Conservation (phyloP, 495 filamentous ascomycete species). For the Penicillium silybi region DNA sequence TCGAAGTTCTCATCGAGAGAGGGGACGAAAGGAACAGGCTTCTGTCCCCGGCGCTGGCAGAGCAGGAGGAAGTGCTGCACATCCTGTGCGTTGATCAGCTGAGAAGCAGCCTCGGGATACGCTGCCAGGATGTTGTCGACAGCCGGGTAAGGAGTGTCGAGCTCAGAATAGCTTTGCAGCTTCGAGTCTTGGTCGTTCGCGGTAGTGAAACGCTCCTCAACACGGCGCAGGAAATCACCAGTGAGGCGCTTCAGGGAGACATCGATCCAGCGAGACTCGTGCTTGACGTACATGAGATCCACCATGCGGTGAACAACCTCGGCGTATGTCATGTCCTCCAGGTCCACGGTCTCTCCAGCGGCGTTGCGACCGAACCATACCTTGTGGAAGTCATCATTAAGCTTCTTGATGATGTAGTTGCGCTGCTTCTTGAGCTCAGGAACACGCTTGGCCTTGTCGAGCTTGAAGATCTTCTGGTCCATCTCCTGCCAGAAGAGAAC, state of each 20-base stretch:
- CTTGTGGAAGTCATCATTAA: slow-evolving; percentile 98
- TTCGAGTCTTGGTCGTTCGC: slow-evolving; percentile 64
- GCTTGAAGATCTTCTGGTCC: slow-evolving; percentile 94
- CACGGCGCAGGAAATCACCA: slow-evolving; percentile 89
- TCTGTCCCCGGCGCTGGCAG: slow-evolving; percentile 90
- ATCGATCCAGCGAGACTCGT: slow-evolving; percentile 93
- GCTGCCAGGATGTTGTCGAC: slow-evolving; percentile 73
- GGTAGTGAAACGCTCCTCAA: slow-evolving; percentile 86
- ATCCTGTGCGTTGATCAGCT: slow-evolving; percentile 96
- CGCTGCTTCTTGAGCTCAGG: slow-evolving; percentile 88
- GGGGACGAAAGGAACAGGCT: slow-evolving; percentile 94
- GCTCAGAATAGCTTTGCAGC: slow-evolving; percentile 80
- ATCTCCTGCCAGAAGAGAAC: slow-evolving; percentile 96
- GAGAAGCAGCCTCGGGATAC: slow-evolving; percentile 80
- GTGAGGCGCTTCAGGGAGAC: slow-evolving; percentile 74
- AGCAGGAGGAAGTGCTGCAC: slow-evolving; percentile 92
- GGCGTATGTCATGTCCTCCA: slow-evolving; percentile 97
- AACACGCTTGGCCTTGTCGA: slow-evolving; percentile 91
- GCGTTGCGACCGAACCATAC: slow-evolving; percentile 96
- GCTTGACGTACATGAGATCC: slow-evolving; percentile 92
- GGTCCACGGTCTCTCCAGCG: slow-evolving; percentile 71
- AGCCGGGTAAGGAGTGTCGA: slow-evolving; percentile 74
- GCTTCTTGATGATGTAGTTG: slow-evolving; percentile 93
- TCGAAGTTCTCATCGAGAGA: slow-evolving; percentile 92
- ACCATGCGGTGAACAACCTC: slow-evolving; percentile 94